These are phyloP conservation scores for Thermomyces lanuginosus DNA, from an alignment of 2,329 filamentous ascomycete genomes.

Conservation along the genomic window DNA sequence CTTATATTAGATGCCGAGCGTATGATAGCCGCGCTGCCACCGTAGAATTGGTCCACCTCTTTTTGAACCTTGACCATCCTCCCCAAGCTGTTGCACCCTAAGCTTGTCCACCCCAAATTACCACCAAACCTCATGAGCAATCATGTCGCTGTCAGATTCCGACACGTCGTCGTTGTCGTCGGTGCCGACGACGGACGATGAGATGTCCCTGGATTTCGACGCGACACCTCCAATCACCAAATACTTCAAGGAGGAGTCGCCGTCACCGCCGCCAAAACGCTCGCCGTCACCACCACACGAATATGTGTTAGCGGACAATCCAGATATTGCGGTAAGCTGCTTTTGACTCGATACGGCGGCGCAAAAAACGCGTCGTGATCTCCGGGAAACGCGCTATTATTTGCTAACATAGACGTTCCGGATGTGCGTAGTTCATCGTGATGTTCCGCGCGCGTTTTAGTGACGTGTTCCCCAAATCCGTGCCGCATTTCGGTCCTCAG, in stretches of 20 bases:
- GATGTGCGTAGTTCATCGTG: slow-evolving; percentile 63
- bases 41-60: slow-evolving; percentile 11
- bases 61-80: slow-evolving; percentile 7
- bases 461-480: slow-evolving; percentile 73
- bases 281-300: slow-evolving; percentile 81
- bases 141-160: slow-evolving; percentile 37
- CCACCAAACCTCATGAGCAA: slow-evolving; percentile 14
- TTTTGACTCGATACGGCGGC: slow-evolving; percentile 26
- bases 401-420: slow-evolving; percentile 10
- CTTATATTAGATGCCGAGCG: slow-evolving; percentile 13
- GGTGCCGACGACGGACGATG: slow-evolving; percentile 43
- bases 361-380: slow-evolving; percentile 10
- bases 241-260: slow-evolving; percentile 38
- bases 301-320: slow-evolving; percentile 75
- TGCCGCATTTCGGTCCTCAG: slow-evolving; percentile 82
- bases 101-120: slow-evolving; percentile 16
- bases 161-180: slow-evolving; percentile 45
- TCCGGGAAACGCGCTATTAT: slow-evolving; percentile 5
- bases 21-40: slow-evolving; percentile 19
- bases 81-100: slow-evolving; percentile 8
- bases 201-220: slow-evolving; percentile 23
- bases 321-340: slow-evolving; percentile 71
- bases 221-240: slow-evolving; percentile 28
- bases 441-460: slow-evolving; percentile 93
- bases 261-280: slow-evolving; percentile 57